These are phyloP conservation scores for Xeromyces bisporus DNA, from an alignment of 495 filamentous ascomycete genomes.

Conservation along the genomic window DNA sequence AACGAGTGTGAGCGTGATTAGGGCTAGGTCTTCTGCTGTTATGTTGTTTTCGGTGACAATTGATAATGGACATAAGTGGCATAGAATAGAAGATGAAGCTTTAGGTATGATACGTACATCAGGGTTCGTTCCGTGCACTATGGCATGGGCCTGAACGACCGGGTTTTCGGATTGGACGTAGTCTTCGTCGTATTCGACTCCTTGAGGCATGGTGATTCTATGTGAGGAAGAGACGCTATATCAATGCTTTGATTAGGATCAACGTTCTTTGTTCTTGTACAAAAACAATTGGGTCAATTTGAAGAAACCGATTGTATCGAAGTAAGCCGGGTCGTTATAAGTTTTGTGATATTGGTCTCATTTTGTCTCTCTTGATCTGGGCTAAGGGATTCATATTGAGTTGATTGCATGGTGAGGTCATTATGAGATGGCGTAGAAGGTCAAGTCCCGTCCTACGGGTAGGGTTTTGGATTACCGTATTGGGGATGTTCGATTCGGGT, in stretches of 20 bases:
- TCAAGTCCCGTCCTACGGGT: too few relatives aligned
- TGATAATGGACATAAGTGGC: not conserved
- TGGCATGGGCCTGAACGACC: slow-evolving; percentile 27
- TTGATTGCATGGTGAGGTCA: slow-evolving; percentile 29
- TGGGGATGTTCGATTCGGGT: too few relatives aligned
- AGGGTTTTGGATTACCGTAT: slow-evolving; percentile 1
- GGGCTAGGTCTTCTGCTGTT: not conserved
- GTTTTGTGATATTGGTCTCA: not conserved
- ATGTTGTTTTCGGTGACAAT: not conserved
- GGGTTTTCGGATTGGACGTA: slow-evolving; percentile 33
- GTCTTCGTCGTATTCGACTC: slow-evolving; percentile 33
- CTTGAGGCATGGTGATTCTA: slow-evolving; percentile 29
- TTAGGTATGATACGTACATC: slow-evolving; percentile 19
- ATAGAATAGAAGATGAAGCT: slow-evolving; percentile 1
- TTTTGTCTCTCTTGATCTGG: not conserved
- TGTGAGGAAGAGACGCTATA: not conserved
- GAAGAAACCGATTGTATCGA: too few relatives aligned
- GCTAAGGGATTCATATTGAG: not conserved
- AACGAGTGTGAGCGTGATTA: not conserved
- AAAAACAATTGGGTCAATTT: too few relatives aligned
- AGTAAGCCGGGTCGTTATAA: not conserved
- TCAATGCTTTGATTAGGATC: not conserved
- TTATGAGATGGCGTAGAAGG: too few relatives aligned
- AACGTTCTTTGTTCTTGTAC: too few relatives aligned
- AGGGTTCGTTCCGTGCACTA: slow-evolving; percentile 23